Evolutionary conservation across 768 basidiomycete genomes (phyloP), one percentile per base, ranked within the genome.

Genomic region (Tulasnella sp.): DNA sequence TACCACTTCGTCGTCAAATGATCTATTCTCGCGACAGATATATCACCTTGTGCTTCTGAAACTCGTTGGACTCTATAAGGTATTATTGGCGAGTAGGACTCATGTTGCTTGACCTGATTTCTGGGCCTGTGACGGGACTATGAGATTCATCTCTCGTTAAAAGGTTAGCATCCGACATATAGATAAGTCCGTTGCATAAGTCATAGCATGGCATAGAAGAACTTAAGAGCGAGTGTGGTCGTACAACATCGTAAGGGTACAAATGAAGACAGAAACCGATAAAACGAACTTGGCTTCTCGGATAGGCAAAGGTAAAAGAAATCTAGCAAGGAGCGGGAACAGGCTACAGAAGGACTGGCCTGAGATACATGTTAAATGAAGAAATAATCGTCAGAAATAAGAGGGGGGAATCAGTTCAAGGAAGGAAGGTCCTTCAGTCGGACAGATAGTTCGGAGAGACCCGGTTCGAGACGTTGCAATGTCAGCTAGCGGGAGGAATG

Each of bases 321-420:
- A 64, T 64, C 60, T 28, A 12, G 60, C 60, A 64, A 64, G 60
- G 60, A 64, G 60, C 60, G 60, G 60, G 60, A n/a, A 64, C 60
- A 31, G 60, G 60, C 60, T 60, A 12, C 60, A 28, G 60, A 64
- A 64, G 60, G 0, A 64, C 60, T 64, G 60, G 60, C 60, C 60
- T 64, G 60, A 64, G n/a, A 64, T 64, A 64, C 60, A 64, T 0
- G 12, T 64, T 64, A 64, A 64, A 28, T 64, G 60, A 64, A 31
- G 31, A 64, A 64, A 64, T 64, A 64, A 64, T 64, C 60, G 60
- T 64, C 60, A 64, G 31, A 64, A 64, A 64, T 64, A 8, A 64
- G 20, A 31, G n/a, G 12, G 24, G n/a, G 6, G 28, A 31, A 31
- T 64, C n/a, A 64, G 24, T 64, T 31, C 60, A 64, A 31, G 12